Evolutionary conservation across 495 filamentous ascomycete species (phyloP).

Genomic region (Aspergillus cavernicola): DNA sequence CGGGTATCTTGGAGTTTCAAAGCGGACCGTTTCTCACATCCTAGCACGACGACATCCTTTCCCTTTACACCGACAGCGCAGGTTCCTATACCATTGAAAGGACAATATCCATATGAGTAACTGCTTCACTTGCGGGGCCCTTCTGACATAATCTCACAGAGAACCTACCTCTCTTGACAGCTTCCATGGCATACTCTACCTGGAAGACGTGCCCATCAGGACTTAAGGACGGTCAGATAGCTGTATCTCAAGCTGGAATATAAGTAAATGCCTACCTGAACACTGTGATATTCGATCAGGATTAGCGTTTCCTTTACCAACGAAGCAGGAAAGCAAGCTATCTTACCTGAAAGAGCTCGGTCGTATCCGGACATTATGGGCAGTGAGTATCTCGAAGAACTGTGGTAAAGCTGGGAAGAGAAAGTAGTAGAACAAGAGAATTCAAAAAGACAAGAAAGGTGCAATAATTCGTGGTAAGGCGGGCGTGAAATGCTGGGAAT

Average conservation of each 20-base stretch:
- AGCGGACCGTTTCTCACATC: constrained; percentile 96
- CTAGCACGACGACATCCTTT: constrained; percentile 86
- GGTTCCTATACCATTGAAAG: constrained; percentile 58
- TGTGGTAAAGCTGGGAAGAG: constrained; percentile 1
- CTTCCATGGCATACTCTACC: constrained; percentile 98
- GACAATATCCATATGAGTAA: background rate
- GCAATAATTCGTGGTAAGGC: constrained; percentile 18
- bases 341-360: constrained; percentile 88
- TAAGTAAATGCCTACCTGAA: constrained; percentile 24
- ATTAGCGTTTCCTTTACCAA: constrained; percentile 49
- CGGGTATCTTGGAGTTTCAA: constrained; percentile 99
- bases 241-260: constrained; percentile 11
- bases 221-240: constrained; percentile 50
- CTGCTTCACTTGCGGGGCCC: background rate
- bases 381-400: constrained; percentile 8
- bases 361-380: constrained; percentile 86
- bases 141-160: background rate
- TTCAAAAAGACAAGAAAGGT: constrained; percentile 3
- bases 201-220: constrained; percentile 99
- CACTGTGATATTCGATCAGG: constrained; percentile 13
- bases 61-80: constrained; percentile 98
- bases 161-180: constrained; percentile 88
- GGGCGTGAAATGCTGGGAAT: constrained; percentile 12
- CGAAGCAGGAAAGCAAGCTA: constrained; percentile 26
- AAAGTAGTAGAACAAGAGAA: background rate